These are phyloP conservation scores for Elsinoe perseae DNA, from an alignment of 2,329 filamentous ascomycete species.

Conservation along the genomic window DNA sequence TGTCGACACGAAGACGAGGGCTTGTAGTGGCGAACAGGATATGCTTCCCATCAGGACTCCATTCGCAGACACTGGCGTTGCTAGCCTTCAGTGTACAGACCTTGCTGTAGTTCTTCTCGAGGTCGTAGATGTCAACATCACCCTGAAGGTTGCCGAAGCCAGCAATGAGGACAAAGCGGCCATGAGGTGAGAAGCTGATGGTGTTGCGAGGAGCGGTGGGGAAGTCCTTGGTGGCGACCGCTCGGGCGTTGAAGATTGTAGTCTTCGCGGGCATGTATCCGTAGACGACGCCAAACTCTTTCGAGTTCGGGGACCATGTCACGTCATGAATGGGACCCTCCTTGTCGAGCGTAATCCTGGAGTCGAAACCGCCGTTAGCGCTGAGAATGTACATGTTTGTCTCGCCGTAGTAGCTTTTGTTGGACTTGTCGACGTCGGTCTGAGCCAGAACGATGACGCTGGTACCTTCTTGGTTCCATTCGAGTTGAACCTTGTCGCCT, in stretches of 20 bases:
- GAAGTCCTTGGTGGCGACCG: conserved; percentile 75
- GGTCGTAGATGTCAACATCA: conserved; percentile 95
- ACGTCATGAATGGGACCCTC: conserved; percentile 98
- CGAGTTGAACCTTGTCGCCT: conserved; percentile 95
- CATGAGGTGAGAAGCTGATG: conserved; percentile 87
- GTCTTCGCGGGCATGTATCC: conserved; percentile 99
- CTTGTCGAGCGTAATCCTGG: conserved; percentile 85
- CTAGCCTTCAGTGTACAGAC: conserved; percentile 89
- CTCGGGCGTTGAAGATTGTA: conserved; percentile 91
- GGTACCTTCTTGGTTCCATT: conserved; percentile 92
- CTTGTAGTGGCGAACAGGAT: conserved; percentile 98
- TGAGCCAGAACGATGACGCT: conserved; percentile 90
- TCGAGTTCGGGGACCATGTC: conserved; percentile 95
- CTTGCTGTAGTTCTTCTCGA: conserved; percentile 89
- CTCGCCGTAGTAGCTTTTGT: conserved; percentile 99
- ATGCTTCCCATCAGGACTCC: conserved; percentile 92
- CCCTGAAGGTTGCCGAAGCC: conserved; percentile 96
- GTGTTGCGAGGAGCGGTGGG: conserved; percentile 86
- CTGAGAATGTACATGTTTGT: conserved; percentile 94
- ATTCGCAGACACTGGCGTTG: conserved; percentile 92
- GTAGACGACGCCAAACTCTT: conserved; percentile 95
- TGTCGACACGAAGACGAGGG: conserved; percentile 89
- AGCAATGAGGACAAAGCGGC: conserved; percentile 85
- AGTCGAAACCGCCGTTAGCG: conserved; percentile 85
- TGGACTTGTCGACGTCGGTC: conserved; percentile 95